phyloP scores from a whole-genome alignment of 2,329 filamentous ascomycete genomes.

The Epichloe baconii region DNA sequence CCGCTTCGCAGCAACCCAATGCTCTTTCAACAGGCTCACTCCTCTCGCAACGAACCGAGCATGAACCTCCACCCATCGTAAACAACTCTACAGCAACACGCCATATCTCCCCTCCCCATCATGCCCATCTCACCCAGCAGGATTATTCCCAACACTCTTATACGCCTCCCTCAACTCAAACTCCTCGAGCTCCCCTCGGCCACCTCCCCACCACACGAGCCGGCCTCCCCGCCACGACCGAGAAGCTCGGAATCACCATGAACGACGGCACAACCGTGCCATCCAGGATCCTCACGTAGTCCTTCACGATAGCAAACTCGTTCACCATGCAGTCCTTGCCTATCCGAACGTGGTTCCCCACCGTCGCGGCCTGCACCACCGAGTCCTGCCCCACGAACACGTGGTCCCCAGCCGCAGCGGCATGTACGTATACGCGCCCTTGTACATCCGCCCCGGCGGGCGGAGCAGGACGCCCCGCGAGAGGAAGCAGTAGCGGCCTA shows the following conservation, averaged over 20 bases:
- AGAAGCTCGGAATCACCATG: constrained; percentile 88
- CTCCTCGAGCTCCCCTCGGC: constrained; percentile 52
- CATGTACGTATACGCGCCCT: constrained; percentile 69
- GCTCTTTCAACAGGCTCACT: no score
- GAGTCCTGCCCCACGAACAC: constrained; percentile 71
- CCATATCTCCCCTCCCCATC: no score
- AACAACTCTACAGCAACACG: no score
- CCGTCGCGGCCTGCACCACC: constrained; percentile 68
- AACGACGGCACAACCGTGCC: constrained; percentile 71
- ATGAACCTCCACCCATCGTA: no score
- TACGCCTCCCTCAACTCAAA: constrained; percentile 53
- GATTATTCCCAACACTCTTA: constrained; percentile 49
- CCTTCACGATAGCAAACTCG: constrained; percentile 84
- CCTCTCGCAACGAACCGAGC: no score
- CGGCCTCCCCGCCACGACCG: constrained; percentile 74
- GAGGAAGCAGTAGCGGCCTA: constrained; percentile 86
- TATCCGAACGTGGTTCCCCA: constrained; percentile 79
- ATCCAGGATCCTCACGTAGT: constrained; percentile 80
- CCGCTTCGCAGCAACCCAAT: no score
- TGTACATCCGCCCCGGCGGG: constrained; percentile 71
- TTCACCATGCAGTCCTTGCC: constrained; percentile 65
- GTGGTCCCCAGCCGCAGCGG: constrained; percentile 86
- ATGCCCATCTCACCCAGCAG: constrained; percentile 9
- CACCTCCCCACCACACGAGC: constrained; percentile 69
- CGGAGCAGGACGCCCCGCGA: constrained; percentile 65